phyloP scores from a whole-genome alignment of 352 stramenopile genomes.

The Globisporangium heterothallicum region DNA sequence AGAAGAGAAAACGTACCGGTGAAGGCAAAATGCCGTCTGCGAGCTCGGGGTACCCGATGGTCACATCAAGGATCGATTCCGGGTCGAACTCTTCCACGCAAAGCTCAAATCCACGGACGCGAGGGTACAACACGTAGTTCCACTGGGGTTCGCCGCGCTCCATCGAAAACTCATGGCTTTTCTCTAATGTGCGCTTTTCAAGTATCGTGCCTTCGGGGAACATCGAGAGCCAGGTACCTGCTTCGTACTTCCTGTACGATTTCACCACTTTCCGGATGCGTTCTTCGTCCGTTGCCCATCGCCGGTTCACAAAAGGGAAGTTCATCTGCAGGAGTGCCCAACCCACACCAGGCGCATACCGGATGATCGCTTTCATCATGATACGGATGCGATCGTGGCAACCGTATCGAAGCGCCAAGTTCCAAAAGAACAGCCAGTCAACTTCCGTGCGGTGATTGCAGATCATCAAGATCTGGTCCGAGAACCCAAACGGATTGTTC shows the following conservation, averaged over 20 bases:
- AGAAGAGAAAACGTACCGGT: constrained; percentile 23
- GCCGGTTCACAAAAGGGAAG: constrained; percentile 69
- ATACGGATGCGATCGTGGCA: constrained; percentile 69
- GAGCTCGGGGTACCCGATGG: constrained; percentile 73
- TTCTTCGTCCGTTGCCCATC: constrained; percentile 59
- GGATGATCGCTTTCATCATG: constrained; percentile 76
- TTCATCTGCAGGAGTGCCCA: constrained; percentile 68
- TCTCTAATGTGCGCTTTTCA: constrained; percentile 59
- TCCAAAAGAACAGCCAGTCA: constrained; percentile 85
- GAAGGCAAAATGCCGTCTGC: constrained; percentile 60
- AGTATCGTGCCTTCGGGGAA: constrained; percentile 75
- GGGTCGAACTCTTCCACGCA: constrained; percentile 61
- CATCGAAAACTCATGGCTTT: constrained; percentile 53
- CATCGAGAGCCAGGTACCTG: constrained; percentile 64
- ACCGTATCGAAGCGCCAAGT: constrained; percentile 51
- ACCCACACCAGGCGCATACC: constrained; percentile 49
- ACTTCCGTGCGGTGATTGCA: constrained; percentile 79
- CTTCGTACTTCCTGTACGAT: constrained; percentile 43
- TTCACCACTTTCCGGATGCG: constrained; percentile 39
- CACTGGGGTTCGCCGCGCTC: constrained; percentile 36
- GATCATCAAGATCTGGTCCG: constrained; percentile 57
- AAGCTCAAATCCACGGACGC: constrained; percentile 62
- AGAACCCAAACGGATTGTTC: constrained; percentile 24
- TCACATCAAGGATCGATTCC: constrained; percentile 68
- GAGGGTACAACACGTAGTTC: constrained; percentile 67